Percentiles rank a stretch among this genome's conserved stretches.
Evolutionary conservation across 306 rosid genomes (phyloP).

Genomic region (Lagenaria siceraria): DNA sequence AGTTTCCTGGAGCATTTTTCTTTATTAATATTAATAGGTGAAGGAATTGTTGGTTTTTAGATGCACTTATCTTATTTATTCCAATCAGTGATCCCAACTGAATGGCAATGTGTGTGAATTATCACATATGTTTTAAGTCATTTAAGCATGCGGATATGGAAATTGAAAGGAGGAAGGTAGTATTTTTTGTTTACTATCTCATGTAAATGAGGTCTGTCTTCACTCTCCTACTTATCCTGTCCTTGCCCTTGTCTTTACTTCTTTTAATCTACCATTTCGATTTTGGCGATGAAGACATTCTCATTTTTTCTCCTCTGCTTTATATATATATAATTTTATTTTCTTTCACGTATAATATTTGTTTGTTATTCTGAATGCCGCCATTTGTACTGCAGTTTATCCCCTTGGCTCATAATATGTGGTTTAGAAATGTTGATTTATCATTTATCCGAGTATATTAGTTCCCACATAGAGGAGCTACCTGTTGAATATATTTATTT

Average conservation of each 20-base stretch:
- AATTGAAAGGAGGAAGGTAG: background rate
- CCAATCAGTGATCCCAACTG: background rate
- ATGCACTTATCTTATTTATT: background rate
- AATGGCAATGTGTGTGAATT: background rate
- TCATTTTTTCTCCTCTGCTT: background rate
- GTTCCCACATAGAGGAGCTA: background rate
- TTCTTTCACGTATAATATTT: background rate
- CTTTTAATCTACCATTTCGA: background rate
- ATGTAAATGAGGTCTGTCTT: background rate
- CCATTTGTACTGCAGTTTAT: background rate
- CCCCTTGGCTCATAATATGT: background rate
- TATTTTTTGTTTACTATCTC: background rate
- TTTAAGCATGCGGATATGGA: background rate
- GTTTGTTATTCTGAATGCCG: background rate
- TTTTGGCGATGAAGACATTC: background rate
- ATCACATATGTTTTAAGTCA: background rate
- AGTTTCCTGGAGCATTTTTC: background rate
- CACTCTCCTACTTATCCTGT: background rate
- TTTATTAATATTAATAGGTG: background rate
- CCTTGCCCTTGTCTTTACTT: background rate
- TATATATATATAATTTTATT: background rate
- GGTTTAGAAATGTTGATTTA: background rate
- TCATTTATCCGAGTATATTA: background rate
- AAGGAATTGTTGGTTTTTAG: background rate
- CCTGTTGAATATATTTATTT: background rate